phyloP scores from a whole-genome alignment of 2,329 filamentous ascomycete species.

The Aspergillus sp. region DNA sequence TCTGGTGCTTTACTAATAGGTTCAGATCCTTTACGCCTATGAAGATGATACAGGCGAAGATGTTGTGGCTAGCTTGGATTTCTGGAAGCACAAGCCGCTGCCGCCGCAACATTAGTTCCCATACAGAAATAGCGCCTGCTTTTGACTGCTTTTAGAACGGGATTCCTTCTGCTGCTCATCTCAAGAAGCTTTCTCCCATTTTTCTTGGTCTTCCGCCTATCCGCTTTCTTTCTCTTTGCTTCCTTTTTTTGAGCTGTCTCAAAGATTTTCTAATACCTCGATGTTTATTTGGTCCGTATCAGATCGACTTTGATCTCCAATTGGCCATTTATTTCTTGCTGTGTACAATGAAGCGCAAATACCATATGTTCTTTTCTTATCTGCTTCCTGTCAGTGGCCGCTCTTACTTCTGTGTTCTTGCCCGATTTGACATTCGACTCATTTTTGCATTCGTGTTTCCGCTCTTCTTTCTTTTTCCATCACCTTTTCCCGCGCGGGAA shows the following conservation, averaged over 20 bases:
- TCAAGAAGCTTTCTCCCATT: slow-evolving; percentile 8
- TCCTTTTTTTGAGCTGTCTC: slow-evolving; percentile 4
- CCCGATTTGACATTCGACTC: not conserved
- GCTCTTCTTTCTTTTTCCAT: slow-evolving; percentile 4
- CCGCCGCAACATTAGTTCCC: slow-evolving; percentile 31
- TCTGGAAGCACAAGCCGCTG: slow-evolving; percentile 68
- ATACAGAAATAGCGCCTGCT: slow-evolving; percentile 11
- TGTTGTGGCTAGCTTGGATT: slow-evolving; percentile 91
- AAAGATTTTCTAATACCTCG: slow-evolving; percentile 19
- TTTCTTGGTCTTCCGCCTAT: slow-evolving; percentile 1
- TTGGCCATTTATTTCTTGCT: slow-evolving; percentile 23
- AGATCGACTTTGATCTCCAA: slow-evolving; percentile 17
- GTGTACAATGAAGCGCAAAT: slow-evolving; percentile 46
- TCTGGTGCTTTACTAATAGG: slow-evolving; percentile 23
- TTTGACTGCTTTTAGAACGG: slow-evolving; percentile 20
- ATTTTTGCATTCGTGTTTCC: slow-evolving; percentile 14
- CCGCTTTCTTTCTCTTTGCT: not conserved
- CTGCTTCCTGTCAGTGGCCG: slow-evolving; percentile 15
- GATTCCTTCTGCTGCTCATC: slow-evolving; percentile 20
- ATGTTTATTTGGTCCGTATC: slow-evolving; percentile 20
- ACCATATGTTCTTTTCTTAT: slow-evolving; percentile 33
- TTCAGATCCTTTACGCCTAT: slow-evolving; percentile 92
- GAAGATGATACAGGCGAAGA: slow-evolving; percentile 94
- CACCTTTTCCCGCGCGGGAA: slow-evolving; percentile 6
- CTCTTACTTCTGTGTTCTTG: slow-evolving; percentile 10